phyloP scores from a whole-genome alignment of 2,329 filamentous ascomycete species.

The Monilinia fructicola region DNA sequence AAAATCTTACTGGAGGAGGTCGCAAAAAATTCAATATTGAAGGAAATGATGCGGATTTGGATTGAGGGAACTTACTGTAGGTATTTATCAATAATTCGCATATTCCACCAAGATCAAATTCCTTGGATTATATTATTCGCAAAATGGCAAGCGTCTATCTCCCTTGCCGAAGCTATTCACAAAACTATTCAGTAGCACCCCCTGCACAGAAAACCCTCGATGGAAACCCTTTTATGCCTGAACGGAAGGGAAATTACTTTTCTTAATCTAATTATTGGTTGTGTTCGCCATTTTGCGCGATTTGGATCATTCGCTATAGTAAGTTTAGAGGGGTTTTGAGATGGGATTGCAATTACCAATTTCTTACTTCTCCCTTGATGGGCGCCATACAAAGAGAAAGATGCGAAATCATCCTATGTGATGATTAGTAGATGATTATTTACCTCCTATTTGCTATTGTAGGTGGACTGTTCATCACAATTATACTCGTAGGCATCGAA shows the following conservation, averaged over 20 bases:
- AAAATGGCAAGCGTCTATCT: conserved; percentile 23
- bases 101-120: conserved; percentile 22
- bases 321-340: neutral
- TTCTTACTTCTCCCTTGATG: conserved; percentile 1
- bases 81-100: conserved; percentile 32
- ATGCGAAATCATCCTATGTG: conserved; percentile 4
- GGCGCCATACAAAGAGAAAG: conserved; percentile 3
- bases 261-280: conserved; percentile 10
- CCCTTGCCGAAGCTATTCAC: conserved; percentile 23
- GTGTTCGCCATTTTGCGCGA: neutral
- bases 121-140: conserved; percentile 20
- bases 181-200: conserved; percentile 12
- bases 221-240: conserved; percentile 14
- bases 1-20: conserved; percentile 79
- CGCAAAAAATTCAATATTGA: conserved; percentile 87
- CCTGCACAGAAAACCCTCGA: conserved; percentile 18
- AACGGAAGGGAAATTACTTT: conserved; percentile 18
- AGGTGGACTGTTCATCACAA: conserved; percentile 1
- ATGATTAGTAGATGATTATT: neutral
- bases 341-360: neutral
- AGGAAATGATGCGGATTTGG: conserved; percentile 60
- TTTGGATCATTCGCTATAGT: conserved; percentile 6
- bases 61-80: conserved; percentile 30
- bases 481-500: neutral
- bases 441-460: neutral